phyloP scores from a whole-genome alignment of 2,329 filamentous ascomycete genomes.

The Incumbomyces delicatus region DNA sequence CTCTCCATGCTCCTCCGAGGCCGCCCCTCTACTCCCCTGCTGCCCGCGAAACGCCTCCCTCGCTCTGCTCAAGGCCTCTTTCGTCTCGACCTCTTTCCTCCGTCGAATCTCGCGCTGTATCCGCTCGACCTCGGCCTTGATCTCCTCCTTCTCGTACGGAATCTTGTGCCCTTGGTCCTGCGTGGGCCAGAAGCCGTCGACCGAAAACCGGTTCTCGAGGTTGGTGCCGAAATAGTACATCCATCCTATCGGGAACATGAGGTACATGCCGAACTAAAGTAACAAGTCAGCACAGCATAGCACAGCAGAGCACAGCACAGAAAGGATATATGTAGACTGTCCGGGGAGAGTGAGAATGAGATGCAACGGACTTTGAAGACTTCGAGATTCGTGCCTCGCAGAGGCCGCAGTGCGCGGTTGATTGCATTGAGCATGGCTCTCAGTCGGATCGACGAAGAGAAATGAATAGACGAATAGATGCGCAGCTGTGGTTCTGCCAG shows the following conservation, averaged over 20 bases:
- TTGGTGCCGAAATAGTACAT: conserved; percentile 99
- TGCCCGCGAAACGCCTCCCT: background rate
- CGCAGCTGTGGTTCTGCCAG: no score
- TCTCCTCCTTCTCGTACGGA: conserved; percentile 47
- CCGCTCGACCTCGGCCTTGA: conserved; percentile 60
- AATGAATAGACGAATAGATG: no score
- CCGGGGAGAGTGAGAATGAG: conserved; percentile 3
- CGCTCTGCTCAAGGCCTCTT: conserved; percentile 2
- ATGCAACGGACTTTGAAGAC: conserved; percentile 72
- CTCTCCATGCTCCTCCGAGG: background rate
- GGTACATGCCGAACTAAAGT: conserved; percentile 85
- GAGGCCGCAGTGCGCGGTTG: conserved; percentile 35
- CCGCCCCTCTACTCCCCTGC: background rate
- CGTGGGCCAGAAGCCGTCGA: conserved; percentile 90
- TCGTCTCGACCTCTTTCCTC: conserved; percentile 15
- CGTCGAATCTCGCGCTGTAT: conserved; percentile 38
- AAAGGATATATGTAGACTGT: no score
- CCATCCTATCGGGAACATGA: conserved; percentile 96
- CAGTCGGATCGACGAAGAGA: no score
- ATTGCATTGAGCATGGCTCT: conserved; percentile 21
- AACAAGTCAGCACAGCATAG: conserved; percentile 3
- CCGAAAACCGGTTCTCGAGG: conserved; percentile 80
- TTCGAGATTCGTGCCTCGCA: conserved; percentile 85
- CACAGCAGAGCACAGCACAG: background rate
- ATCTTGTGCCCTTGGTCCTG: conserved; percentile 44